Conservation (phyloP, 106 monocot species). For the Hemerocallis citrina region DNA sequence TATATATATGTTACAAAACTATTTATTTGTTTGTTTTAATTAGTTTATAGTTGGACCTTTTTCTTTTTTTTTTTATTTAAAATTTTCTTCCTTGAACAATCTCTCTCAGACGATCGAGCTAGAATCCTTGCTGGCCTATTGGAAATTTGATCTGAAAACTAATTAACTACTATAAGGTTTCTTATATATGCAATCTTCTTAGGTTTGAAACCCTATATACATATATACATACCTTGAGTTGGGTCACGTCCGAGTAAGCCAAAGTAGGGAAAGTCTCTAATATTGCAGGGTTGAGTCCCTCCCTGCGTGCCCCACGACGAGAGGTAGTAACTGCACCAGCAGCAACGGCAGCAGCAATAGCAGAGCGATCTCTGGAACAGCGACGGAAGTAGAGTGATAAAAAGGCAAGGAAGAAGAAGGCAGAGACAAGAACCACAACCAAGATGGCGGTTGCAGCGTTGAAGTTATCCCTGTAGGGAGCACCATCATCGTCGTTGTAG, state of each 20-base stretch:
- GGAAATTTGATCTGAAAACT: too few species aligned
- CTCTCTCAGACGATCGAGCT: too few species aligned
- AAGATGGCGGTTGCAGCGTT: constrained; percentile 16
- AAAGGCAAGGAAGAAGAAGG: constrained; percentile 19
- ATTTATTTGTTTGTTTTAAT: too few species aligned
- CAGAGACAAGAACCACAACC: constrained; percentile 13
- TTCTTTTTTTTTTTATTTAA: too few species aligned
- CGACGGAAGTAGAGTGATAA: constrained; percentile 22
- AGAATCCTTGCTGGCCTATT: too few species aligned
- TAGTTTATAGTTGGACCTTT: too few species aligned
- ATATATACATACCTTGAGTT: constrained; percentile 16
- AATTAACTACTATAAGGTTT: too few species aligned
- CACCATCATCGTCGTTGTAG: too few species aligned
- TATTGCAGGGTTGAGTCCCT: constrained; percentile 17
- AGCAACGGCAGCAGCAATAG: neutral
- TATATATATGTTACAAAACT: too few species aligned
- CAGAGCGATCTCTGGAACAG: constrained; percentile 10
- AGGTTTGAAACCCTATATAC: too few species aligned
- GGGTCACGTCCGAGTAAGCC: constrained; percentile 12
- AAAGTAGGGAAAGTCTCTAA: constrained; percentile 26
- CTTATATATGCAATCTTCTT: too few species aligned
- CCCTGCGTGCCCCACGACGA: neutral
- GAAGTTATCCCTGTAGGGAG: constrained; percentile 4
- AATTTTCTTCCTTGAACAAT: too few species aligned
- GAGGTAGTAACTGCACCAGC: neutral